Evolutionary conservation across 75 land plant species (phyloP).

Genomic region (Pinus tabuliformis): DNA sequence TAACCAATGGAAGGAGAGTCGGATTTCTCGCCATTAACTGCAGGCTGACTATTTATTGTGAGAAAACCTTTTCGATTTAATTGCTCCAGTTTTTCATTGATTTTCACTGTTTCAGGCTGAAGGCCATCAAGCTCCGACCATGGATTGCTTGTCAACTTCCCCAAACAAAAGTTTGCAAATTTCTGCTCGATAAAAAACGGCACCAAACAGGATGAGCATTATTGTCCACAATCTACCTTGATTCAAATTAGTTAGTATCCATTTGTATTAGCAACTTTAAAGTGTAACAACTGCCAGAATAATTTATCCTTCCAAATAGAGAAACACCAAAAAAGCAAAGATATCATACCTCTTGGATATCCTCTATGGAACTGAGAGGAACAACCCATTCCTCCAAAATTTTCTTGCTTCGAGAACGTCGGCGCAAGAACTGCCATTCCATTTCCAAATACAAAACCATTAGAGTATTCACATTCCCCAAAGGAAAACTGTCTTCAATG

Average conservation of each 20-base stretch:
- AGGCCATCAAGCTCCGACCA: conserved; percentile 98
- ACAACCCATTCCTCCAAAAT: conserved; percentile 87
- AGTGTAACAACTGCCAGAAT: too few relatives aligned
- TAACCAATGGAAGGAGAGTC: conserved; percentile 85
- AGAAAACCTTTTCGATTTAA: conserved; percentile 83
- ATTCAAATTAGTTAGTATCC: background rate
- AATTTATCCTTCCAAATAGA: too few relatives aligned
- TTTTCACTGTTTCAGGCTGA: conserved; percentile 92
- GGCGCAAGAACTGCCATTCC: conserved; percentile 74
- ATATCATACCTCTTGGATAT: conserved; percentile 61
- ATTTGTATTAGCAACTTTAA: background rate
- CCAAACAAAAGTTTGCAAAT: conserved; percentile 73
- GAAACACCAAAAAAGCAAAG: background rate
- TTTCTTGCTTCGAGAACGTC: conserved; percentile 89
- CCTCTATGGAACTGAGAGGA: conserved; percentile 68
- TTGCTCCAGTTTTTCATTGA: conserved; percentile 59
- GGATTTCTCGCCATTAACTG: conserved; percentile 92
- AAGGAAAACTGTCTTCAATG: background rate
- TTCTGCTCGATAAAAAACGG: conserved; percentile 30
- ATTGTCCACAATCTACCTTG: conserved; percentile 1
- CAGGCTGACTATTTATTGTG: conserved; percentile 97
- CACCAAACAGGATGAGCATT: background rate
- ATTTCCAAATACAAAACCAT: conserved; percentile 7
- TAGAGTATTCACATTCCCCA: background rate
- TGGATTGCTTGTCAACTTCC: conserved; percentile 69